Conservation (phyloP, 2,329 filamentous ascomycete species). For the Geosmithia morbida region DNA sequence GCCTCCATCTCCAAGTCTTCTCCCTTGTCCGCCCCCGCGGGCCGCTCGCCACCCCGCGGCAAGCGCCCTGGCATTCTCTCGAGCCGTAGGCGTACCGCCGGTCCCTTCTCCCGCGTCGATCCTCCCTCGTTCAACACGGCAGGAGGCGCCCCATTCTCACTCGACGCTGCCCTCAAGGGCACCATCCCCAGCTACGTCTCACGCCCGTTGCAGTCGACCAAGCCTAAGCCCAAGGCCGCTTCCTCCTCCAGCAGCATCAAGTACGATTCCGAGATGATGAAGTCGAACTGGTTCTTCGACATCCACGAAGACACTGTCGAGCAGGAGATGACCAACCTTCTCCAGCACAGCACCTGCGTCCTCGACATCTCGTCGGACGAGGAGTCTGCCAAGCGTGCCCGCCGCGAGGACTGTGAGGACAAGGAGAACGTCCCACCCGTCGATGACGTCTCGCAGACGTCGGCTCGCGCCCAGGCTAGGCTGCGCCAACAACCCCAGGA, state of each 20-base stretch:
- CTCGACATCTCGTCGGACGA: slow-evolving; percentile 88
- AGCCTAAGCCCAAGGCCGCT: slow-evolving; percentile 12
- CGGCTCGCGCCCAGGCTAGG: slow-evolving; percentile 17
- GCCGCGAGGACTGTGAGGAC: slow-evolving; percentile 45
- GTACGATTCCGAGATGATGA: slow-evolving; percentile 32
- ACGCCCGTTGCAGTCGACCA: slow-evolving; percentile 15
- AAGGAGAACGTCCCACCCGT: slow-evolving; percentile 89
- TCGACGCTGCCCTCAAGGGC: slow-evolving; percentile 70
- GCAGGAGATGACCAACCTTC: slow-evolving; percentile 80
- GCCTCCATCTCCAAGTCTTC: slow-evolving; percentile 27
- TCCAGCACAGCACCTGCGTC: slow-evolving; percentile 78
- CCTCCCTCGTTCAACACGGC: slow-evolving; percentile 45
- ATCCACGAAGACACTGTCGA: slow-evolving; percentile 89
- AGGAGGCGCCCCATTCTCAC: slow-evolving; percentile 54
- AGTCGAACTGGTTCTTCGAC: slow-evolving; percentile 74
- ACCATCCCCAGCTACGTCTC: slow-evolving; percentile 51
- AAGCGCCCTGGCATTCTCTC: slow-evolving; percentile 57
- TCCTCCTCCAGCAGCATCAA: slow-evolving; percentile 9
- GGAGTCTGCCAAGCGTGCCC: slow-evolving; percentile 44
- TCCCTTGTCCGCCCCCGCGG: slow-evolving; percentile 54
- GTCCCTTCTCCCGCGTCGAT: slow-evolving; percentile 55
- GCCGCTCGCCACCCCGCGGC: slow-evolving; percentile 61
- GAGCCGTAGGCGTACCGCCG: slow-evolving; percentile 47
- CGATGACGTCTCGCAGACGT: slow-evolving; percentile 45
- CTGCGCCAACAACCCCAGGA: slow-evolving; percentile 5